A percentile compares a stretch with the other conserved stretches of the same genome.
phyloP scores from a whole-genome alignment of 2,329 filamentous ascomycete genomes.

The Xylariales sp. region DNA sequence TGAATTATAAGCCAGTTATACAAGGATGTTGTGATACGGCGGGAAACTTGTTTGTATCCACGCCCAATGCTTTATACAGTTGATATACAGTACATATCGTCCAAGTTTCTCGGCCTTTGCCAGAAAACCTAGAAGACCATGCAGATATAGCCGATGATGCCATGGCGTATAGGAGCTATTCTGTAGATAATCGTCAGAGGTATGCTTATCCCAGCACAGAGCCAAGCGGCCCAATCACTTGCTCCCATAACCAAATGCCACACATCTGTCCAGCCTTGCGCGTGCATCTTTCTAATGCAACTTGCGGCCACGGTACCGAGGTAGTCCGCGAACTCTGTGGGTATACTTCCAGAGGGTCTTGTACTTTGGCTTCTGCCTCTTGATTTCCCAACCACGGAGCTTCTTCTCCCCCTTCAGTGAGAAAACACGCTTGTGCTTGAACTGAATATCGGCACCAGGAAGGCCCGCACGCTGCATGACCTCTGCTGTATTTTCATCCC shows the following conservation, averaged over 20 bases:
- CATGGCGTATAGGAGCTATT: no score
- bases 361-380: conserved; percentile 62
- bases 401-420: conserved; percentile 59
- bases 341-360: conserved; percentile 61
- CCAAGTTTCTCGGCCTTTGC: neutral
- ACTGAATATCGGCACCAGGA: conserved; percentile 75
- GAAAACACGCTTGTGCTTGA: conserved; percentile 74
- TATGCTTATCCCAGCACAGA: no score
- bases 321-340: conserved; percentile 43
- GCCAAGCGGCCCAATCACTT: no score
- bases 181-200: no score
- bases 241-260: no score
- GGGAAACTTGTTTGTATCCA: conserved; percentile 5
- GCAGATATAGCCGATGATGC: no score
- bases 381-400: conserved; percentile 62
- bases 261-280: no score
- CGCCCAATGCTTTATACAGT: conserved; percentile 9
- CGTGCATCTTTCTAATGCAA: no score
- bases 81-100: conserved; percentile 7
- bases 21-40: conserved; percentile 4
- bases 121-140: no score
- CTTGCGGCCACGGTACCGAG: conserved; percentile 7
- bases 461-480: conserved; percentile 81
- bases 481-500: conserved; percentile 82
- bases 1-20: no score